Evolutionary conservation across 2,329 filamentous ascomycete species (phyloP).

Genomic region (Alternaria sp.): DNA sequence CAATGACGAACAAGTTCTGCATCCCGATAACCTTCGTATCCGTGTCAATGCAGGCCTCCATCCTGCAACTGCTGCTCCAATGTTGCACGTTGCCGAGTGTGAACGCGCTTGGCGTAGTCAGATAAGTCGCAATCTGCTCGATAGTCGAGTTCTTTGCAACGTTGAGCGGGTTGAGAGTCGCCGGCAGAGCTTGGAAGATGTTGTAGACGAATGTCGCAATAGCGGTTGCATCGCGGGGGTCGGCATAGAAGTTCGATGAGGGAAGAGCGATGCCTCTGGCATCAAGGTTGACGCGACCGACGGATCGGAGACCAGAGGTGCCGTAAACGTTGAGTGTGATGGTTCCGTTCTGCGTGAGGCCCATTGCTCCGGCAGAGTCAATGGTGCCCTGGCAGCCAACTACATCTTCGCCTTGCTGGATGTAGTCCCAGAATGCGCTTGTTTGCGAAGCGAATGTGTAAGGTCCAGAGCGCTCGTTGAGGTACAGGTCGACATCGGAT

Average conservation of each 20-base stretch:
- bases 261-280: constrained; percentile 54
- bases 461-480: constrained; percentile 57
- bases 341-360: constrained; percentile 52
- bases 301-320: constrained; percentile 61
- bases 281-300: constrained; percentile 56
- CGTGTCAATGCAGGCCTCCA: constrained; percentile 59
- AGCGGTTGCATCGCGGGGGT: constrained; percentile 56
- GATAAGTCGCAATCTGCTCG: constrained; percentile 59
- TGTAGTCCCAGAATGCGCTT: constrained; percentile 60
- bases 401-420: constrained; percentile 52
- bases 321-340: constrained; percentile 65
- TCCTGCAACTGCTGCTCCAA: constrained; percentile 60
- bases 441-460: constrained; percentile 62
- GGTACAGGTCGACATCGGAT: constrained; percentile 55
- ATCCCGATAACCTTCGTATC: constrained; percentile 58
- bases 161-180: constrained; percentile 57
- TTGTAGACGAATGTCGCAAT: constrained; percentile 60
- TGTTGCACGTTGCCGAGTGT: constrained; percentile 61
- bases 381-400: constrained; percentile 62
- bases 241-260: constrained; percentile 52
- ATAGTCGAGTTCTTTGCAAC: constrained; percentile 54
- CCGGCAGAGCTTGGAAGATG: constrained; percentile 57
- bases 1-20: constrained; percentile 60
- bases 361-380: constrained; percentile 55
- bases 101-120: constrained; percentile 57